phyloP scores from a whole-genome alignment of 352 stramenopile species.

The Phytopythium cucurbitacearum region DNA sequence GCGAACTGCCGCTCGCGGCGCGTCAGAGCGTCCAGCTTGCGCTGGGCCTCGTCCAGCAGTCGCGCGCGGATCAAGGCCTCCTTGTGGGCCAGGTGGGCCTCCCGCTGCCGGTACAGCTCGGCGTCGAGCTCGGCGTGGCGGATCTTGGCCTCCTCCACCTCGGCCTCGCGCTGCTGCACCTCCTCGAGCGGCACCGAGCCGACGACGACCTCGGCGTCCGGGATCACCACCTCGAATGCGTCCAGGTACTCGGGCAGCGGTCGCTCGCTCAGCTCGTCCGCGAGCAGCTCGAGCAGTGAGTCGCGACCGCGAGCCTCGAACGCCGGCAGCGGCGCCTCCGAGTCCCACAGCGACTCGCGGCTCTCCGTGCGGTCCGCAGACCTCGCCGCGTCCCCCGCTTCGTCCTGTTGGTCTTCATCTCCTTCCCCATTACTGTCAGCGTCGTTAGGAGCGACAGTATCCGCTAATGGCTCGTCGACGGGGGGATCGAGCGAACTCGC shows the following conservation, averaged over 20 bases:
- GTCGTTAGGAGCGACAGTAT: too few species aligned
- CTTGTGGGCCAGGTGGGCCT: slow-evolving; percentile 38
- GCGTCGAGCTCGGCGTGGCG: slow-evolving; percentile 45
- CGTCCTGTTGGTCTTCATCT: too few species aligned
- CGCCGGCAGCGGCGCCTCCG: slow-evolving; percentile 8
- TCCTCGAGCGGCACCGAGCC: slow-evolving; percentile 55
- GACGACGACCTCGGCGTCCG: slow-evolving; percentile 56
- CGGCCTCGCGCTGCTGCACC: slow-evolving; percentile 52
- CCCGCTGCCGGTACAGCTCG: slow-evolving; percentile 41
- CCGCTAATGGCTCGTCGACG: too few species aligned
- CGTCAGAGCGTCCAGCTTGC: slow-evolving; percentile 32
- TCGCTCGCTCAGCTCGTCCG: slow-evolving; percentile 31
- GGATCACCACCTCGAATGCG: slow-evolving; percentile 65
- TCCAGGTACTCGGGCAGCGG: slow-evolving; percentile 57
- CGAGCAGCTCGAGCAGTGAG: slow-evolving; percentile 51
- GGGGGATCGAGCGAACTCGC: too few species aligned
- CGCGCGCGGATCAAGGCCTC: slow-evolving; percentile 26
- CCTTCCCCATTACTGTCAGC: too few species aligned
- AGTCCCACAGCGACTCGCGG: slow-evolving; percentile 38
- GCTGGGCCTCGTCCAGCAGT: slow-evolving; percentile 35
- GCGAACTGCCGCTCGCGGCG: slow-evolving; percentile 41
- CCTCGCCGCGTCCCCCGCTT: too few species aligned
- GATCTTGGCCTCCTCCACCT: slow-evolving; percentile 51
- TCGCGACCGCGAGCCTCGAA: slow-evolving; percentile 12
- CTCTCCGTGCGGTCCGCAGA: neutral